These are phyloP conservation scores for Clavariopsis aquatica DNA, from an alignment of 495 filamentous ascomycete genomes.

Conservation along the genomic window DNA sequence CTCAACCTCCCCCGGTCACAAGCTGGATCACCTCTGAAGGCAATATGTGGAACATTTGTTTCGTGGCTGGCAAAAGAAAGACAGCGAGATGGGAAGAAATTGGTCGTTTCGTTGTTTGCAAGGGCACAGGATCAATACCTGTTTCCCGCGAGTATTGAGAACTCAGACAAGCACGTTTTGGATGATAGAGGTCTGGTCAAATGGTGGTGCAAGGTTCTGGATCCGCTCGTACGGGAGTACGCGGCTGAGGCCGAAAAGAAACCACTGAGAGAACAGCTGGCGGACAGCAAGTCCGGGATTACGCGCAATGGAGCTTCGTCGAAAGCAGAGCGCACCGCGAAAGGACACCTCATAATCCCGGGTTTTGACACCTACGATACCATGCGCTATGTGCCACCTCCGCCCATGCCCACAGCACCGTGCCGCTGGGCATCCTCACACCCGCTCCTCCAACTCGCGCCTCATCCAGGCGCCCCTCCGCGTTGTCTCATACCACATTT, in stretches of 20 bases:
- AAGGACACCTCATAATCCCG: conserved; percentile 83
- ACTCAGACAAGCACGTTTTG: conserved; percentile 84
- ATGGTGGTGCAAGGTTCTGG: conserved; percentile 91
- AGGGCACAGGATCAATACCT: conserved; percentile 91
- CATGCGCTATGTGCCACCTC: conserved; percentile 59
- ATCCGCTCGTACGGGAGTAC: conserved; percentile 64
- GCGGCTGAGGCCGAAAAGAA: conserved; percentile 50
- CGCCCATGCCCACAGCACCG: conserved; percentile 17
- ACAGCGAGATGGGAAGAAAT: conserved; percentile 65
- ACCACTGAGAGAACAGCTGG: conserved; percentile 30
- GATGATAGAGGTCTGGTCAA: conserved; percentile 85
- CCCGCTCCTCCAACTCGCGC: conserved; percentile 65
- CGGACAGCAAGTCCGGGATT: conserved; percentile 9
- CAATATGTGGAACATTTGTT: conserved; percentile 74
- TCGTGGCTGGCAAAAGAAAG: conserved; percentile 68
- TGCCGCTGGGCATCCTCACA: conserved; percentile 50
- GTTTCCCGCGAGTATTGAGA: conserved; percentile 87
- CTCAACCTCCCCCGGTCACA: conserved; percentile 60
- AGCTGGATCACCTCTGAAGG: conserved; percentile 67
- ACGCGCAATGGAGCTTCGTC: not conserved
- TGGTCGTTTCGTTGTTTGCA: conserved; percentile 89
- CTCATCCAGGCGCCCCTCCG: conserved; percentile 63
- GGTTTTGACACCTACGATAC: conserved; percentile 79
- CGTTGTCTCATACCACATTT: conserved; percentile 86
- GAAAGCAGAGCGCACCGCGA: conserved; percentile 47